Evolutionary conservation across 2,329 filamentous ascomycete species (phyloP), one percentile per base, ranked within the genome.

Genomic region (Rutstroemia sp.): DNA sequence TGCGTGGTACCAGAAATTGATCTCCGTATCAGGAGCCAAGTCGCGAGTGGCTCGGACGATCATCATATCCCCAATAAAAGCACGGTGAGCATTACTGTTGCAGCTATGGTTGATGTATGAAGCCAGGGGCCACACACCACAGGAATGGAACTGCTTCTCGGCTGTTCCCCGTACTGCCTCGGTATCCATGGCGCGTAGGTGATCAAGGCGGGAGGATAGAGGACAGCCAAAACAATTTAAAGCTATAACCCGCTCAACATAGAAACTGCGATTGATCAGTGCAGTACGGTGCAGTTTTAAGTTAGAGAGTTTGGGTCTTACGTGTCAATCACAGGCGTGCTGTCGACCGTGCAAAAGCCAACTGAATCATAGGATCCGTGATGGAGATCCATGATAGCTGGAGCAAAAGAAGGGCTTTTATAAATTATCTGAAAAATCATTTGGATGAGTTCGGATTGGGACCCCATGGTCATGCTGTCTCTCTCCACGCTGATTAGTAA

Each of bases 91-190:
- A 37, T 64, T 65, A 30, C 57, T 53, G 3, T 55, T 44, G 44
- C 64, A 64, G 16, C 57, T 57, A 27, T 65, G 63, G 27, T 64
- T 64, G 44, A 65, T 61, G 16, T 51, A 49, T 10, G 60, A 58
- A 23, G 61, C 61, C 10, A 49, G 23, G 10, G 51, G 49, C 57
- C 61, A 64, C 19, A 65, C 44, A 5, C 56, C 60, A 30, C 61
- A 59, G 25, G 59, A 60, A 48, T 61, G 55, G 19, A 39, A 39
- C 5, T 48, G n/a, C 14, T 34, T 46, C 14, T 9, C 9, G 6
- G 50, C 19, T 12, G 50, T n/a, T 5, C 25, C 25, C 25, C 25
- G 7, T 27, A 7, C 25, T 27, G 25, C 25, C 25, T 27, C 25
- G 25, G 25, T 27, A 27, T 27, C 25, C 25, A 27, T 27, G 25